A percentile compares a stretch with the other conserved stretches of the same genome.
Conservation (phyloP, 306 rosid species). For the Morella rubra region DNA sequence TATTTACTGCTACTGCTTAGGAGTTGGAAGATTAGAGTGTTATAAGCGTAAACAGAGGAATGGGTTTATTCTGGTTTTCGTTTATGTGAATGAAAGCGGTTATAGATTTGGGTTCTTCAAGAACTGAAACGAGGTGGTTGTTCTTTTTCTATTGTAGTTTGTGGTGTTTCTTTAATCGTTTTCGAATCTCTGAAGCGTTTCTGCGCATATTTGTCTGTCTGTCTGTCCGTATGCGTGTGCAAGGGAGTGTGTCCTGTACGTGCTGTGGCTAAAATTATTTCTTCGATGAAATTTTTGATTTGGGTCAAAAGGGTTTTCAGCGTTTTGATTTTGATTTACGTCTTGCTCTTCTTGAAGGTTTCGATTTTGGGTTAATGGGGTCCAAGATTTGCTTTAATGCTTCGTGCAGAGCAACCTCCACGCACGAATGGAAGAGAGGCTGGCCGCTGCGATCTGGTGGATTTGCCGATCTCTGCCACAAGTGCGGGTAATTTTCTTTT, state of each 20-base stretch:
- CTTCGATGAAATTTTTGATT: background rate
- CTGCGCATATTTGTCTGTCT: conserved; percentile 19
- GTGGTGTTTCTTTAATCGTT: conserved; percentile 4
- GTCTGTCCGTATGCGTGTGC: background rate
- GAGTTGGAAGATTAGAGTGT: conserved; percentile 19
- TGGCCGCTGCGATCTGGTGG: conserved; percentile 93
- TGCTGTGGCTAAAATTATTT: conserved; percentile 1
- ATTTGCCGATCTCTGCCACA: conserved; percentile 77
- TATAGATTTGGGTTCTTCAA: conserved; percentile 20
- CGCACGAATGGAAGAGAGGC: conserved; percentile 77
- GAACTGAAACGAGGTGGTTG: conserved; percentile 16
- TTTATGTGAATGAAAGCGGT: conserved; percentile 29
- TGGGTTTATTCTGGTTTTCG: conserved; percentile 8
- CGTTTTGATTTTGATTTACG: conserved; percentile 49
- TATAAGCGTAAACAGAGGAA: background rate
- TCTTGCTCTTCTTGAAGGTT: conserved; percentile 26
- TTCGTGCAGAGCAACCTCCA: conserved; percentile 40
- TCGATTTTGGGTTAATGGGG: conserved; percentile 64
- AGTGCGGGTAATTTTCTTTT: conserved; percentile 72
- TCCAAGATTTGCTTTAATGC: conserved; percentile 66
- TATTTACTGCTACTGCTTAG: background rate
- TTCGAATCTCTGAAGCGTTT: conserved; percentile 35
- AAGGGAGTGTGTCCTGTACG: background rate
- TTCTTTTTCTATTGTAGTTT: background rate
- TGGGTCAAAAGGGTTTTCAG: conserved; percentile 46